A percentile compares a stretch with the other conserved stretches of the same genome.
phyloP scores from a whole-genome alignment of 345 rosid species.

The Excoecaria agallocha region DNA sequence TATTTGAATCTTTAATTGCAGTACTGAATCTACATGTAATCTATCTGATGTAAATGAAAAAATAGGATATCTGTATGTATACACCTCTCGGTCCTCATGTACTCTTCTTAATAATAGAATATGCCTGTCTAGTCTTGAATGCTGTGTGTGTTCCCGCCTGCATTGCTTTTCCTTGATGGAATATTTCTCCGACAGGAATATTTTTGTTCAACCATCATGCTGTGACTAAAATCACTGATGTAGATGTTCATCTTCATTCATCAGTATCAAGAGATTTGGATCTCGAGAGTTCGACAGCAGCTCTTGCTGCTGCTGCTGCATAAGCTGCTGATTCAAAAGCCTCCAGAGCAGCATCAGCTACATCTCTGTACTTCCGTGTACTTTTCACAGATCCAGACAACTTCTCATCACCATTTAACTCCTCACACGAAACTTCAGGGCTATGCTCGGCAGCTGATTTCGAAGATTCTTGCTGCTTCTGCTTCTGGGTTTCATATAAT shows the following conservation, averaged over 20 bases:
- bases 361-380: constrained; percentile 31
- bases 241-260: constrained; percentile 13
- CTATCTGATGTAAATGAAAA: background rate
- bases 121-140: background rate
- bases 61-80: background rate
- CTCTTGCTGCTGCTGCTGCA: constrained; percentile 54
- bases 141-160: background rate
- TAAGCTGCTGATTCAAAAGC: constrained; percentile 47
- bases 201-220: background rate
- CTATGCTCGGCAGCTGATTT: background rate
- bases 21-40: background rate
- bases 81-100: background rate
- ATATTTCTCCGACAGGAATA: background rate
- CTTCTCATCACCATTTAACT: constrained; percentile 11
- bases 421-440: constrained; percentile 7
- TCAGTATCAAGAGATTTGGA: constrained; percentile 22
- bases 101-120: background rate
- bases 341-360: constrained; percentile 39
- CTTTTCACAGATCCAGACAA: constrained; percentile 22
- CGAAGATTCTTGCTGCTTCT: constrained; percentile 12
- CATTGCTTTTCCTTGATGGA: background rate
- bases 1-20: background rate
- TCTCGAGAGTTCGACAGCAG: constrained; percentile 45
- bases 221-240: constrained; percentile 1
- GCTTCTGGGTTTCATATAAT: background rate